Evolutionary conservation across 1,284 basidiomycete genomes (phyloP).

Genomic region (Ceratobasidium sp.): DNA sequence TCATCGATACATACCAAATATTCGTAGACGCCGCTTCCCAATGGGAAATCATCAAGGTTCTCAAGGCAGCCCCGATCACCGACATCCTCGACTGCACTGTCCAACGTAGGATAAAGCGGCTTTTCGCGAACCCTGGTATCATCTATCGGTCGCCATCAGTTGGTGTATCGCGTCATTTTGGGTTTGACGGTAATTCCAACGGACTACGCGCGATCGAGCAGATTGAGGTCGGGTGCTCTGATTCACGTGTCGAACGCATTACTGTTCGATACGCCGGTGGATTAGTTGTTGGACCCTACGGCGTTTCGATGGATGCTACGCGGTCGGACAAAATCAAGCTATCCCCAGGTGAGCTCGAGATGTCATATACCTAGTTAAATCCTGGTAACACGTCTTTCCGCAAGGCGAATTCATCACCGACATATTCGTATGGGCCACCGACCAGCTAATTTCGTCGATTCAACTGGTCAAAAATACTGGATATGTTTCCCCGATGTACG

Average conservation of each 20-base stretch:
- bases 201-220: not conserved
- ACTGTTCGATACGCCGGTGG: not conserved
- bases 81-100: not conserved
- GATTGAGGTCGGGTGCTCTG: not conserved
- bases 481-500: not conserved
- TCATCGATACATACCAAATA: not conserved
- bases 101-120: not conserved
- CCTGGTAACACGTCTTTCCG: not conserved
- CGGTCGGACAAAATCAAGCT: not conserved
- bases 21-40: not conserved
- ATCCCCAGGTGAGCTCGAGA: not conserved
- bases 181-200: not conserved
- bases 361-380: not conserved
- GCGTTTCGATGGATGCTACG: not conserved
- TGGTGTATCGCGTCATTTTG: not conserved
- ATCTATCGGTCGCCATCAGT: not conserved
- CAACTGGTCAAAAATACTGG: slow-evolving; percentile 1
- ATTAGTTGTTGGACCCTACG: not conserved
- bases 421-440: slow-evolving; percentile 6
- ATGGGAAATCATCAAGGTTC: not conserved
- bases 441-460: not conserved
- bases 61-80: not conserved
- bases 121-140: not conserved
- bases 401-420: slow-evolving; percentile 8
- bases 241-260: not conserved